A percentile compares a stretch with the other conserved stretches of the same genome.
Evolutionary conservation across 371 early-diverging fungal genomes (phyloP).

Genomic region (Rhizopus arrhizus): DNA sequence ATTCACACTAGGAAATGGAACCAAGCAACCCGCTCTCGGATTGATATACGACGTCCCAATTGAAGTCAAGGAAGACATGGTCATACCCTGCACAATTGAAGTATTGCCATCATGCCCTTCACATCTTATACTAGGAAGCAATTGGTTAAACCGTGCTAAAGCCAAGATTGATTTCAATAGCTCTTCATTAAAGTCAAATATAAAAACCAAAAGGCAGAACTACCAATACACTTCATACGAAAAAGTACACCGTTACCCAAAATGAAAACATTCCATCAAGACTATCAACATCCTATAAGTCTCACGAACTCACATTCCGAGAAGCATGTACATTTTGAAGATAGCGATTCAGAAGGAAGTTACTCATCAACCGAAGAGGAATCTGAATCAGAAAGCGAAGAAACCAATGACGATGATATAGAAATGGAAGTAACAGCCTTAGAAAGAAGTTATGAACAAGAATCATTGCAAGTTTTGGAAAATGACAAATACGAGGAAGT

Average conservation of each 20-base stretch:
- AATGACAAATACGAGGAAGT: too few species aligned
- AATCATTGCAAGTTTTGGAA: too few species aligned
- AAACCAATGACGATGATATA: background rate
- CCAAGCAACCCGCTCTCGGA: conserved; percentile 10
- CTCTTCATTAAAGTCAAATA: background rate
- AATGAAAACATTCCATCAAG: background rate
- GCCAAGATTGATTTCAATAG: conserved; percentile 1
- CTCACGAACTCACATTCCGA: too few species aligned
- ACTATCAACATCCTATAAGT: background rate
- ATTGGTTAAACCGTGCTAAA: conserved; percentile 2
- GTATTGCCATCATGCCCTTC: conserved; percentile 4
- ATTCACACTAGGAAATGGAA: conserved; percentile 10
- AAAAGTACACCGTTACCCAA: too few species aligned
- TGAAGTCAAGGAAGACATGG: background rate
- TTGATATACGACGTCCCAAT: conserved; percentile 9
- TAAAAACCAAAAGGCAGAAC: background rate
- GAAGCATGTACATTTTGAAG: background rate
- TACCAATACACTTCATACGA: background rate
- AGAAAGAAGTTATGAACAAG: too few species aligned
- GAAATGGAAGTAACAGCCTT: too few species aligned
- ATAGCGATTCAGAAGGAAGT: background rate
- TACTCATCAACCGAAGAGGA: background rate
- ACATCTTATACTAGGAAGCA: conserved; percentile 4
- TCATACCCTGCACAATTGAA: conserved; percentile 2
- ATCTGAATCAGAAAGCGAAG: background rate